These are phyloP conservation scores for Stachybotrys elegans DNA, from an alignment of 2,329 filamentous ascomycete species.

Conservation along the genomic window DNA sequence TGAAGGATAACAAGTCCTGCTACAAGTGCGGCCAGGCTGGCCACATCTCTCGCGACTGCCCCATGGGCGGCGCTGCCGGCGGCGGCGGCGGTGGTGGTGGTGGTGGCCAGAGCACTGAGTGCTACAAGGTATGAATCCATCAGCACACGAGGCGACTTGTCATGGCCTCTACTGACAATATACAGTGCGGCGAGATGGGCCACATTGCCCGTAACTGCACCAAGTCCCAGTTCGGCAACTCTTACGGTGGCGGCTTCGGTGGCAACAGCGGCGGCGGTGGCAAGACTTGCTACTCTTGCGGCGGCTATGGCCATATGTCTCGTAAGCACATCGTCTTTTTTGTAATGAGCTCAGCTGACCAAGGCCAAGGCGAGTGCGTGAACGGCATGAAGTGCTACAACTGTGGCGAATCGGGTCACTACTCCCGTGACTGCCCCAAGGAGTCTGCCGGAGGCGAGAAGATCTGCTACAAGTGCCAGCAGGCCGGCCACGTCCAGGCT, in stretches of 20 bases:
- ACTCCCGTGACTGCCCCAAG: slow-evolving; percentile 93
- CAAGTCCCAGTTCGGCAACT: slow-evolving; percentile 52
- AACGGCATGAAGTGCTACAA: slow-evolving; percentile 99
- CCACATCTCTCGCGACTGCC: slow-evolving; percentile 89
- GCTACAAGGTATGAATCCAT: slow-evolving; percentile 75
- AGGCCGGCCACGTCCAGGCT: slow-evolving; percentile 84
- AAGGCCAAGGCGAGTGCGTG: slow-evolving; percentile 72
- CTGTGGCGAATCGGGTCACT: slow-evolving; percentile 89
- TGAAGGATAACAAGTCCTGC: slow-evolving; percentile 79
- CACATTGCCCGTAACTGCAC: slow-evolving; percentile 93
- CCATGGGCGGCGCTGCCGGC: slow-evolving; percentile 43
- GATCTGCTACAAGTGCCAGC: slow-evolving; percentile 95
- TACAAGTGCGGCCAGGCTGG: slow-evolving; percentile 77
- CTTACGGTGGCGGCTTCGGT: slow-evolving; percentile 37
- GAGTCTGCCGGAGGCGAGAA: slow-evolving; percentile 84
- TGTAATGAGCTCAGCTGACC: slow-evolving; percentile 13
- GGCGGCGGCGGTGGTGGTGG: slow-evolving; percentile 31
- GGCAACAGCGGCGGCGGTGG: slow-evolving; percentile 50
- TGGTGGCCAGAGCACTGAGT: slow-evolving; percentile 56
- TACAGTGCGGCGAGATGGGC: slow-evolving; percentile 81
- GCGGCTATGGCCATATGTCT: slow-evolving; percentile 94
- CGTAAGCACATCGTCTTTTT: slow-evolving; percentile 45
- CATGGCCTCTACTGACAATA: too few relatives aligned
- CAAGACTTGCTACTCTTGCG: slow-evolving; percentile 98
- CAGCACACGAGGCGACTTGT: too few relatives aligned